A percentile compares a stretch with the other conserved stretches of the same genome.
These are phyloP conservation scores for Pilasporangium apinafurcum DNA, from an alignment of 352 stramenopile species.

Conservation along the genomic window DNA sequence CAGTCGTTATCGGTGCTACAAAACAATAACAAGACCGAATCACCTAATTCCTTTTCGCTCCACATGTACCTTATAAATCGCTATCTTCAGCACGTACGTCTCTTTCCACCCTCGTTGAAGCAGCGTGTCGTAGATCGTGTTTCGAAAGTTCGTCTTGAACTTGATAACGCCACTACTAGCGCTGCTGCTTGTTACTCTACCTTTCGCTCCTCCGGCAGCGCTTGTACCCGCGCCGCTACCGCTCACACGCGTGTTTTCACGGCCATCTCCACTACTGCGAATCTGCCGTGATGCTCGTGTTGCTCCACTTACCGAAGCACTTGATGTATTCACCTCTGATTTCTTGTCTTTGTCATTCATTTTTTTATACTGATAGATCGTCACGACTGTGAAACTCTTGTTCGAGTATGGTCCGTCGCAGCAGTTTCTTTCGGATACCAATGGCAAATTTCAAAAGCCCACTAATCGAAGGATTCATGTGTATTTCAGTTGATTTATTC, in stretches of 20 bases:
- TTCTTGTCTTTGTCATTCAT: too few relatives aligned
- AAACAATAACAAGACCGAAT: background rate
- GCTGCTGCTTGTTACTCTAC: background rate
- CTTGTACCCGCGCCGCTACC: slow-evolving; percentile 6
- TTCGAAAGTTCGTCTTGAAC: slow-evolving; percentile 90
- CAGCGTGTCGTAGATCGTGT: slow-evolving; percentile 91
- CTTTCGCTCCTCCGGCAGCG: background rate
- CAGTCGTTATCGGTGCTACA: slow-evolving; percentile 66
- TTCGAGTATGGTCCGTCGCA: too few relatives aligned
- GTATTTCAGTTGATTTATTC: too few relatives aligned
- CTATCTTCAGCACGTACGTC: slow-evolving; percentile 45
- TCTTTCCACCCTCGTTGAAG: slow-evolving; percentile 87
- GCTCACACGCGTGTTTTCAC: slow-evolving; percentile 6
- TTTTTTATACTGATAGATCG: too few relatives aligned
- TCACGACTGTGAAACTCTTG: too few relatives aligned
- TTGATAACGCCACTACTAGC: slow-evolving; percentile 27
- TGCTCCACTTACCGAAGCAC: too few relatives aligned
- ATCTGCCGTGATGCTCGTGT: slow-evolving; percentile 24
- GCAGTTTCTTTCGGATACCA: too few relatives aligned
- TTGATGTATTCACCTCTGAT: too few relatives aligned
- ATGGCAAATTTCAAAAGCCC: too few relatives aligned
- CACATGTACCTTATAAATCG: too few relatives aligned
- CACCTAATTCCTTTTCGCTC: too few relatives aligned
- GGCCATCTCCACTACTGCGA: slow-evolving; percentile 25
- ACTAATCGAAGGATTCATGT: too few relatives aligned